Conservation (phyloP, 139 green algal genomes). For the Ettlia oleoabundans region DNA sequence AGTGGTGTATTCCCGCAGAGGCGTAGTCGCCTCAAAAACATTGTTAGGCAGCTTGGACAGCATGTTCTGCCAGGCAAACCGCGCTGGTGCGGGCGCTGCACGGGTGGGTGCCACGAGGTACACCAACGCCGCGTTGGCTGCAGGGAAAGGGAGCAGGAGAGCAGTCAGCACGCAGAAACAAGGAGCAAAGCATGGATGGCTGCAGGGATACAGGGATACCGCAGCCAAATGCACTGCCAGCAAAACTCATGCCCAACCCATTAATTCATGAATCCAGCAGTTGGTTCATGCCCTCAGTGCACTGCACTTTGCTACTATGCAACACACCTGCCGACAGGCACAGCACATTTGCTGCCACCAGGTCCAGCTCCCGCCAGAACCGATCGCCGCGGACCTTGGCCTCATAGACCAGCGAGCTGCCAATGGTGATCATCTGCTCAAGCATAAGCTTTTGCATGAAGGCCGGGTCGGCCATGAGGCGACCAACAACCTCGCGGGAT, state of each 20-base stretch:
- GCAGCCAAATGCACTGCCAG: neutral
- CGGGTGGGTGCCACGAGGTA: conserved; percentile 90
- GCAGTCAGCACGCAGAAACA: too few relatives aligned
- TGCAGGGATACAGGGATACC: too few relatives aligned
- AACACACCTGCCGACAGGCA: conserved; percentile 64
- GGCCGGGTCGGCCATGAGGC: conserved; percentile 95
- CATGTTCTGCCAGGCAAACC: conserved; percentile 83
- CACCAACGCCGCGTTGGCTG: conserved; percentile 84
- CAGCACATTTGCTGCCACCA: conserved; percentile 88
- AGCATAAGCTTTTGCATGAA: conserved; percentile 95
- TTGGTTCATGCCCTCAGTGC: too few relatives aligned
- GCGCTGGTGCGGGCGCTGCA: conserved; percentile 54
- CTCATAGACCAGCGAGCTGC: conserved; percentile 81
- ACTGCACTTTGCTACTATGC: too few relatives aligned
- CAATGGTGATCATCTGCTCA: conserved; percentile 86
- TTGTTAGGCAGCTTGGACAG: conserved; percentile 80
- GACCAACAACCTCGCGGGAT: conserved; percentile 89
- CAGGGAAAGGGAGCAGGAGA: neutral
- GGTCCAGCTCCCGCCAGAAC: conserved; percentile 87
- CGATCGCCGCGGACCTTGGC: conserved; percentile 61
- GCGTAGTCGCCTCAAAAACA: conserved; percentile 84
- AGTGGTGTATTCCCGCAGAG: conserved; percentile 80
- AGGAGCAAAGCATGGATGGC: too few relatives aligned
- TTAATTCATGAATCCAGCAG: too few relatives aligned
- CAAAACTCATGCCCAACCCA: too few relatives aligned